Percentiles rank a stretch among this genome's conserved stretches.
Conservation (phyloP, 2,329 filamentous ascomycete genomes). For the Neoascochyta sp. region DNA sequence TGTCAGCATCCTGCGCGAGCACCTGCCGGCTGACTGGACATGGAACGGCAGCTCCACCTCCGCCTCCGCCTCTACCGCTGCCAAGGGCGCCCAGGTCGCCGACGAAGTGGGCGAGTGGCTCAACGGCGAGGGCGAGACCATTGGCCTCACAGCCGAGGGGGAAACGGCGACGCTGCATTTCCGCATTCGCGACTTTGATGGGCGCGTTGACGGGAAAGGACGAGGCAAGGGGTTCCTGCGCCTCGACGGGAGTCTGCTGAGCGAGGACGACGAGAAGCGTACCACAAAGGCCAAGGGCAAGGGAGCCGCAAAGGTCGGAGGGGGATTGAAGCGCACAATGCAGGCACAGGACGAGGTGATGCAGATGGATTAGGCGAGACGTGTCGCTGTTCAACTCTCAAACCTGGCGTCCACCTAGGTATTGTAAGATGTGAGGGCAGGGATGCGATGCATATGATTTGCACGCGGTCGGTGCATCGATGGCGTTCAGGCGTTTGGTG, state of each 20-base stretch:
- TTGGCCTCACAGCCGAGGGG: slow-evolving; percentile 40
- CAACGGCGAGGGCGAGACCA: slow-evolving; percentile 60
- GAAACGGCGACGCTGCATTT: slow-evolving; percentile 65
- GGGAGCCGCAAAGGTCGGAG: slow-evolving; percentile 8
- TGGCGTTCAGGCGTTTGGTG: too few relatives aligned
- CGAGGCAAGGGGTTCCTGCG: slow-evolving; percentile 74
- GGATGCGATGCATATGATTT: too few relatives aligned
- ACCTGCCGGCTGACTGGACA: slow-evolving; percentile 73
- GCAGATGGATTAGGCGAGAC: too few relatives aligned
- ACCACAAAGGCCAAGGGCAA: slow-evolving; percentile 19
- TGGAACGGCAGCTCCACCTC: too few relatives aligned
- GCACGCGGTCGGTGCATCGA: too few relatives aligned
- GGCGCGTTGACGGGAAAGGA: slow-evolving; percentile 60
- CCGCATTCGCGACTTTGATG: slow-evolving; percentile 85
- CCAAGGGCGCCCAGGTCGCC: slow-evolving; percentile 20
- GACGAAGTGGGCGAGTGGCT: slow-evolving; percentile 68
- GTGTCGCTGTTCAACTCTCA: too few relatives aligned
- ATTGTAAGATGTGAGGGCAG: too few relatives aligned
- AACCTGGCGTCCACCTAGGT: too few relatives aligned
- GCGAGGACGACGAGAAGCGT: slow-evolving; percentile 59
- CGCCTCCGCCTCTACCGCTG: too few relatives aligned
- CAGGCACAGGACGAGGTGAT: too few relatives aligned
- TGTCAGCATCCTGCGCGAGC: slow-evolving; percentile 72
- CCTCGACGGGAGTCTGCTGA: slow-evolving; percentile 83
- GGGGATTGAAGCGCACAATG: too few relatives aligned